Base-by-base conservation (phyloP, 768 basidiomycete genomes). In the Calocybe cyanea region DNA sequence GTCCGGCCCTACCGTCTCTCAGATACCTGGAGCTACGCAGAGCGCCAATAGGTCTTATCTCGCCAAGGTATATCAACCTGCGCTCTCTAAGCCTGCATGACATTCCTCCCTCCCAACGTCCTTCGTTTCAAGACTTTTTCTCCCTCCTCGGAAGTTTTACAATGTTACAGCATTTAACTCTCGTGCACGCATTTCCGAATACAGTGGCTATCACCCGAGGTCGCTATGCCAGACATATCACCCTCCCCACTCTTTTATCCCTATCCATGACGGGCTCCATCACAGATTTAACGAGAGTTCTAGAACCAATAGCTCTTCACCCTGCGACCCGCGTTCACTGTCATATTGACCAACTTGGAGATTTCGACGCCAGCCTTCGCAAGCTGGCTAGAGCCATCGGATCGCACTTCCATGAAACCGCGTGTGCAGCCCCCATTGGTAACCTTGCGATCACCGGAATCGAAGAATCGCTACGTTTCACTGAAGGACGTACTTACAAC, bases 11-110 rank as follows among this genome's bases (percentile, higher is more conserved):
- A 1, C 58, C 51, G 19, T 59, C 55, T 14, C 58, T 72, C 41
- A 58, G 47, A 34, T 63, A 65, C 43, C 49, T 69, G 43, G 68
- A 72, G 46, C 49, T 72, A 15, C 64, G 58, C 28, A 55, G 63
- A 28, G 52, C 63, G 6, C 71, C 71, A 11, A 62, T 72, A 21
- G 63, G 65, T 46, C 62, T 72, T 24, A 49, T 71, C 7, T 67
- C 65, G 6, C 49, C 61, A 24, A 64, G 68, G 17, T 72, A 60
- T 50, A 66, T 56, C 7, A 60, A 57, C n/a, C 52, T 72, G 23
- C 66, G 60, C 15, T 55, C 63, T 37, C 49, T 72, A 14, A 65
- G 64, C 38, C 60, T 72, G 47, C 56, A 66, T 47, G 53, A 69
- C 50, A 56, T 69, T 39, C 69, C 68, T 2, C 52, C 58, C 23